Conservation (phyloP, 139 green algal species). For the Volvox africanus region DNA sequence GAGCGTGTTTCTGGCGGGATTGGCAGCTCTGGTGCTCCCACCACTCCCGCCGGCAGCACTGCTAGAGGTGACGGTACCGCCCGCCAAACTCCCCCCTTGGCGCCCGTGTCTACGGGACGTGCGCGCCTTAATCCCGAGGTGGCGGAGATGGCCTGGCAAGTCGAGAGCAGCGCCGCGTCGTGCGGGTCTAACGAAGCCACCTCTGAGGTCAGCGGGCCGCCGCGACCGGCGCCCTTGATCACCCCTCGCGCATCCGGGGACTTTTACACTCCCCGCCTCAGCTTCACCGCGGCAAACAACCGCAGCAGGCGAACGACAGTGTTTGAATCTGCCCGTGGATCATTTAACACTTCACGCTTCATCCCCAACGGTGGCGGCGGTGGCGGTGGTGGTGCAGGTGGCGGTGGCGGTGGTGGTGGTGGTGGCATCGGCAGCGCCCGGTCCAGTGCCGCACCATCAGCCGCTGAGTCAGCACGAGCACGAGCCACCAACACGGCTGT, state of each 20-base stretch:
- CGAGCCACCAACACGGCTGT: neutral
- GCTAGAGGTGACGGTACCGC: neutral
- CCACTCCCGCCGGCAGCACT: neutral
- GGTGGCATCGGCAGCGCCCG: neutral
- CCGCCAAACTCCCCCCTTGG: neutral
- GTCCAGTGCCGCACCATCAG: neutral
- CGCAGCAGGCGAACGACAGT: neutral
- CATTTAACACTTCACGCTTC: too few species aligned
- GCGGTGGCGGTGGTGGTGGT: neutral
- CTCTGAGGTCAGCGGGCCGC: neutral
- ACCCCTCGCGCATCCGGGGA: neutral
- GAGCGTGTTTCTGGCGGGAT: neutral
- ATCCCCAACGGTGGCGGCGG: neutral
- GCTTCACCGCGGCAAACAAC: neutral
- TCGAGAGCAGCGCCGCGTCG: neutral
- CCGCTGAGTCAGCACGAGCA: neutral
- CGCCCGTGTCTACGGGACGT: neutral
- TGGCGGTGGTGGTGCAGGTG: neutral
- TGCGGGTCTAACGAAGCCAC: neutral
- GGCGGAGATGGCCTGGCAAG: constrained; percentile 17
- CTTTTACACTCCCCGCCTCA: neutral
- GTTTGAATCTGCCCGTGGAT: neutral
- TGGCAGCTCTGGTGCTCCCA: neutral
- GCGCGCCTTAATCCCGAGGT: neutral
- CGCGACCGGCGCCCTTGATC: neutral